A percentile compares a stretch with the other conserved stretches of the same genome.
Evolutionary conservation across 768 basidiomycete genomes (phyloP).

Genomic region (Tricholoma furcatifolium): DNA sequence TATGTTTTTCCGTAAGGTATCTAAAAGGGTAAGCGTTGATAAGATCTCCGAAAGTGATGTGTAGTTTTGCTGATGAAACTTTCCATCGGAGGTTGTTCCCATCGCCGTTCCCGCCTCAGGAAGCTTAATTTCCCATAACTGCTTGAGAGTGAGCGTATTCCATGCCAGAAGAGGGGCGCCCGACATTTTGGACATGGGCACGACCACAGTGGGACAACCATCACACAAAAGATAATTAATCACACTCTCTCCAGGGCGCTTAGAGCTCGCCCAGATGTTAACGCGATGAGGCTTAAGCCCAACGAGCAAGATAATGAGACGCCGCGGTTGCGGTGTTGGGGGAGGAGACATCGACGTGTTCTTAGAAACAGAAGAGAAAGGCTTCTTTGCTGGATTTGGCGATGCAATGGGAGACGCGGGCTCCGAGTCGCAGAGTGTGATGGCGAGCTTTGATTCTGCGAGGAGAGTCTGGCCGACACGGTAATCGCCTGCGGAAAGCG

Average conservation of each 20-base stretch:
- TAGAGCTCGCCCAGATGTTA: constrained; percentile 56
- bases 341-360: constrained; percentile 39
- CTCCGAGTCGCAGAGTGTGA: constrained; percentile 42
- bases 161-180: constrained; percentile 66
- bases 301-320: constrained; percentile 55
- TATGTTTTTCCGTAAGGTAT: too few relatives aligned
- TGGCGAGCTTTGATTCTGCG: constrained; percentile 52
- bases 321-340: constrained; percentile 43
- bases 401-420: constrained; percentile 21
- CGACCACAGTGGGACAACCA: constrained; percentile 57
- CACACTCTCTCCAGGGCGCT: constrained; percentile 60
- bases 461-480: constrained; percentile 57
- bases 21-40: too few relatives aligned
- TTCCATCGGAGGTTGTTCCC: constrained; percentile 28
- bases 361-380: constrained; percentile 24
- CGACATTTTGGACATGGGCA: constrained; percentile 56
- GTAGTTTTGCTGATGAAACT: too few relatives aligned
- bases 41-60: too few relatives aligned
- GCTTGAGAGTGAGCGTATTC: constrained; percentile 58
- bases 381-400: constrained; percentile 11
- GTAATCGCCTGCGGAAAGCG: constrained; percentile 52
- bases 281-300: constrained; percentile 66
- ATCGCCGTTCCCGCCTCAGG: constrained; percentile 31
- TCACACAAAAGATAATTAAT: constrained; percentile 61
- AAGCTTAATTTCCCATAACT: constrained; percentile 52